Conservation (phyloP, 805 yeast genomes). For the Kazachstania viticola region DNA sequence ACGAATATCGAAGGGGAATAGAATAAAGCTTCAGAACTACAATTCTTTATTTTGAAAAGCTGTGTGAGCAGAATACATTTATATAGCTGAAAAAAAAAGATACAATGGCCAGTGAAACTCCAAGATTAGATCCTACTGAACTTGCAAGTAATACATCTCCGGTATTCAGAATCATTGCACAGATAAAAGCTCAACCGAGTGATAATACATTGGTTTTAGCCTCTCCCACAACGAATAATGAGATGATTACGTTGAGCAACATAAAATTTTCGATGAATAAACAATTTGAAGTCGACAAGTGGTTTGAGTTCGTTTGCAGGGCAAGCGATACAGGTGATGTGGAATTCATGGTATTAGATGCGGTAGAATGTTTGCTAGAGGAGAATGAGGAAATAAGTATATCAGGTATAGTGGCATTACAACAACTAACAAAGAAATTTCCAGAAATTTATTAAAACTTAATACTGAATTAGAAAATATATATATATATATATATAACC, state of each 20-base stretch:
- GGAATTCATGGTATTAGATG: constrained; percentile 25
- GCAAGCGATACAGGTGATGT: constrained; percentile 25
- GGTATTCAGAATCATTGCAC: constrained; percentile 25
- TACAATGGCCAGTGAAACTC: constrained; percentile 25
- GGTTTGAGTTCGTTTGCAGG: constrained; percentile 28
- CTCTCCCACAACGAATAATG: constrained; percentile 19
- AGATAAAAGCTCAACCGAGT: constrained; percentile 22
- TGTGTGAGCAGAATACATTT: background rate
- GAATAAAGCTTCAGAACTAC: too few relatives aligned
- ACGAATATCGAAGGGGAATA: too few relatives aligned
- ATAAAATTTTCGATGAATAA: constrained; percentile 17
- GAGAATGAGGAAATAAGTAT: constrained; percentile 21
- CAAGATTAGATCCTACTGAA: constrained; percentile 24
- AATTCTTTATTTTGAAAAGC: too few relatives aligned
- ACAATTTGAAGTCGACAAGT: constrained; percentile 18
- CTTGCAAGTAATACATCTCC: constrained; percentile 15
- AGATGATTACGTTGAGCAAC: constrained; percentile 19
- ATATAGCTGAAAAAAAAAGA: background rate
- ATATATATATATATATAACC: constrained; percentile 1
- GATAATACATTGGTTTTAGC: constrained; percentile 17
- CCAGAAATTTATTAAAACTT: constrained; percentile 23
- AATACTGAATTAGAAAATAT: background rate
- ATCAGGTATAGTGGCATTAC: constrained; percentile 25
- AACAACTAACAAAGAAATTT: constrained; percentile 18
- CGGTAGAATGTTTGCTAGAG: constrained; percentile 18